Evolutionary conservation across 805 yeast genomes (phyloP).

Genomic region (Naumovozyma baii): DNA sequence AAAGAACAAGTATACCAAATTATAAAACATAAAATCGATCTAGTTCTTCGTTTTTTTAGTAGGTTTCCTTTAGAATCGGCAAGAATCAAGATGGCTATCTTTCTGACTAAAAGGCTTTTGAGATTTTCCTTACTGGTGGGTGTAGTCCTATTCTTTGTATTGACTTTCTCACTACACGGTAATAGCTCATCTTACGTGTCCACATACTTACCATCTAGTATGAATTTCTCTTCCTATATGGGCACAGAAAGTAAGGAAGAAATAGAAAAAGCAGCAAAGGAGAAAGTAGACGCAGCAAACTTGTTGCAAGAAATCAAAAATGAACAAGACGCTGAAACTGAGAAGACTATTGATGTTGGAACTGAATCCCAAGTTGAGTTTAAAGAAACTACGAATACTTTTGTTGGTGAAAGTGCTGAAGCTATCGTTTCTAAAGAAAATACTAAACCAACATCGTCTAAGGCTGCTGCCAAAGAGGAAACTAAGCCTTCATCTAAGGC

Average conservation of each 20-base stretch:
- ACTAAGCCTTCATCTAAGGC: no score
- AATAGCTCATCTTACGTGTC: conserved; percentile 3
- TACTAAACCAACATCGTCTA: no score
- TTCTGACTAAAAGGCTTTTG: conserved; percentile 17
- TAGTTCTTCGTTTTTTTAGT: no score
- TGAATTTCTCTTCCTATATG: conserved; percentile 2
- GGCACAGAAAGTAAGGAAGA: background rate
- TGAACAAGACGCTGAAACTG: background rate
- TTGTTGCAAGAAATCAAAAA: background rate
- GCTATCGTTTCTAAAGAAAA: no score
- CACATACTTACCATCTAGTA: conserved; percentile 1
- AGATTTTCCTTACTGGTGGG: conserved; percentile 12
- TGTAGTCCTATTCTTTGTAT: conserved; percentile 6
- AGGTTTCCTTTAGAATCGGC: no score
- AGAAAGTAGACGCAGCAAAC: background rate
- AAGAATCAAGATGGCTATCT: conserved; percentile 11
- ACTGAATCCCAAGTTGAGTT: no score
- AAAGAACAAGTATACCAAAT: background rate
- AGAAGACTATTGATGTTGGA: background rate
- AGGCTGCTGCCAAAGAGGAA: no score
- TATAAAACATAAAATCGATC: background rate
- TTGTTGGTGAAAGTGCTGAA: no score
- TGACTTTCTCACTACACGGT: conserved; percentile 6
- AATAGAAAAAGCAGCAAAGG: no score
- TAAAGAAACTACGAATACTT: no score